Base-by-base conservation (phyloP, 1,284 basidiomycete species). In the Tilletia indica region DNA sequence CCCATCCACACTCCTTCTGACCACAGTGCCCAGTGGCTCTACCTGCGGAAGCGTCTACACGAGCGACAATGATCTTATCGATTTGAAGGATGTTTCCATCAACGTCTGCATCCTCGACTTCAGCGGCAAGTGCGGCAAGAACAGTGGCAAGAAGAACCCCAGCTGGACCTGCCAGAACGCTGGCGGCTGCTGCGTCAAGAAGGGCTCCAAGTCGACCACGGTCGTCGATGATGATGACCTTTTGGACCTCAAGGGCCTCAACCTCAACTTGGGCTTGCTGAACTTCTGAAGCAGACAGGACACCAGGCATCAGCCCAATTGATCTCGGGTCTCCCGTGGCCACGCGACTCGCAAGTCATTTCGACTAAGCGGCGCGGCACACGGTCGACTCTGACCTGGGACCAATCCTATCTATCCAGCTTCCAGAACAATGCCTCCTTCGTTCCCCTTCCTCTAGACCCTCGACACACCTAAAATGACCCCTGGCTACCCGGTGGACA, bases 41-140 rank as follows among this genome's bases (percentile, higher is more conserved):
- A 64, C 61, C 36, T 38, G 61, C n/a, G 61, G 61, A 25, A 64
- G n/a, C 14, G 34, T 64, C 5, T 64, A 64, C 61, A 4, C 4
- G 34, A 64, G 61, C 34, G 61, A 64, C 61, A 64, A 64, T 16
- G 61, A 64, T 39, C 61, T 64, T 4, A 38, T 64, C 36, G 61
- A 64, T 16, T n/a, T 64, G 14, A 64, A 64, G 61, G 61, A 64
- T 36, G 9, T 64, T 4, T 16, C 61, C 16, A 64, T 64, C 61
- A 64, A 64, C 12, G 61, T 64, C 6, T 64, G 61, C 61, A 64
- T 64, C 34, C 61, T 64, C 61, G 61, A 64, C 61, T 21, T 64
- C 31, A 64, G 34, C 36, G 61, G 61, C 31, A 64, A 34, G 34
- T 64, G 61, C 61, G 61, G 61, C 61, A 64, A 64, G 61, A 21